Percentiles rank a stretch among this genome's conserved stretches.
phyloP scores from a whole-genome alignment of 257 asterid species.

The Anisodus acutangulus region DNA sequence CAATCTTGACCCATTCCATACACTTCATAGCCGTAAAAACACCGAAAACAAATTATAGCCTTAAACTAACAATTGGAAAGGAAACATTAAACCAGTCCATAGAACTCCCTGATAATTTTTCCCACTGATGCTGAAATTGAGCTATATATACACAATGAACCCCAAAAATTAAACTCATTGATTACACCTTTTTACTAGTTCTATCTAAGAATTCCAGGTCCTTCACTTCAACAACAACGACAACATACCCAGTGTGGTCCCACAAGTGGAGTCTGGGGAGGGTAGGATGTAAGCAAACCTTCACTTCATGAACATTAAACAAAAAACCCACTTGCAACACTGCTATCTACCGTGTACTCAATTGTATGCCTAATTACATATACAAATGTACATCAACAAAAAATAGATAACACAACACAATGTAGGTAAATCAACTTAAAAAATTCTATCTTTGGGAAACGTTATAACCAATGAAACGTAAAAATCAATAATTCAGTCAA shows the following conservation, averaged over 20 bases:
- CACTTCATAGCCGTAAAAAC: not conserved
- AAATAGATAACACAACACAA: too few relatives aligned
- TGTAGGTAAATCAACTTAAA: too few relatives aligned
- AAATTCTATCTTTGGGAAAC: too few relatives aligned
- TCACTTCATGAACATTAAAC: slow-evolving; percentile 31
- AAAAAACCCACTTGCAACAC: slow-evolving; percentile 48
- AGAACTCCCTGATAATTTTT: not conserved
- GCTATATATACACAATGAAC: slow-evolving; percentile 38
- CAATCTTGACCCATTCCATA: not conserved
- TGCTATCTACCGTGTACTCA: not conserved
- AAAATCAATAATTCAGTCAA: too few relatives aligned
- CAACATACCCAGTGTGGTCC: too few relatives aligned
- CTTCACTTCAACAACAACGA: too few relatives aligned
- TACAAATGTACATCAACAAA: too few relatives aligned
- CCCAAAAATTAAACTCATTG: slow-evolving; percentile 30
- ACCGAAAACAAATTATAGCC: slow-evolving; percentile 22
- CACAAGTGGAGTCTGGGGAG: too few relatives aligned
- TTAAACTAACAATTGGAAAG: not conserved
- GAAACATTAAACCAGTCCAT: slow-evolving; percentile 10
- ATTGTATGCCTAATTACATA: not conserved
- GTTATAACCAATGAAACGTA: too few relatives aligned
- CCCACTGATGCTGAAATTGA: slow-evolving; percentile 28
- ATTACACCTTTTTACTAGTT: not conserved
- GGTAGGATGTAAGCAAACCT: not conserved
- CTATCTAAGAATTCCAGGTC: slow-evolving; percentile 21